Conservation (phyloP, 345 rosid genomes). For the Salix exigua region DNA sequence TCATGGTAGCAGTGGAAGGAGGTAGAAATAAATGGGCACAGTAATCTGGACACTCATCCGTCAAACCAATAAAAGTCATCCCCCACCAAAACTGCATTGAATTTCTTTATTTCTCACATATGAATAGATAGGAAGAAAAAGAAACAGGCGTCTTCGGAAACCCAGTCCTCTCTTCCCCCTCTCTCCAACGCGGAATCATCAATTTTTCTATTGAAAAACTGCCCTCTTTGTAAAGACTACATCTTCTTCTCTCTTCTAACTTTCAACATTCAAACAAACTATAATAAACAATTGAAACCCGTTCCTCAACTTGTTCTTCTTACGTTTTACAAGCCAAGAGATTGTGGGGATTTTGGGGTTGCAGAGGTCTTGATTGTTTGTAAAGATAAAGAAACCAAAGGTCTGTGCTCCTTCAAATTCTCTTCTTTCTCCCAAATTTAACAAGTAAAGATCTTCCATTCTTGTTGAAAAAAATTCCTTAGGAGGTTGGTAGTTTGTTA, state of each 20-base stretch:
- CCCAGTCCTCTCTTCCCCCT: slow-evolving; percentile 3
- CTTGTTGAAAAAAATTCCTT: no score
- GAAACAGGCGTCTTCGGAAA: slow-evolving; percentile 10
- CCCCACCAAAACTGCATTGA: slow-evolving; percentile 5
- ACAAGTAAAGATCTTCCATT: no score
- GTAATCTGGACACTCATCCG: slow-evolving; percentile 14
- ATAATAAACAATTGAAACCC: slow-evolving; percentile 3
- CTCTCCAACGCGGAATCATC: slow-evolving; percentile 3
- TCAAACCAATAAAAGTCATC: slow-evolving; percentile 23
- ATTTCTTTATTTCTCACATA: background rate
- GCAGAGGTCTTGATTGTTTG: background rate
- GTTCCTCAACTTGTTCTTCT: background rate
- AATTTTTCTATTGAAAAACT: background rate
- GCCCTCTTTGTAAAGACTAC: background rate
- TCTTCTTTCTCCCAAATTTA: background rate
- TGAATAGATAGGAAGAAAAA: background rate
- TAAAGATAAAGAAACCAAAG: background rate
- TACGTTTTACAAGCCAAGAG: background rate
- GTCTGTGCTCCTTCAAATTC: slow-evolving; percentile 10
- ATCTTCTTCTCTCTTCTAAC: background rate
- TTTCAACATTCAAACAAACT: background rate
- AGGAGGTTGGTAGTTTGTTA: background rate
- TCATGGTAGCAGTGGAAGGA: background rate
- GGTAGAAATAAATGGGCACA: slow-evolving; percentile 20
- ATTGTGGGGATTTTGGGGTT: background rate